Conservation (phyloP, 1,139 yeast genomes). For the Hansenula anomala region DNA sequence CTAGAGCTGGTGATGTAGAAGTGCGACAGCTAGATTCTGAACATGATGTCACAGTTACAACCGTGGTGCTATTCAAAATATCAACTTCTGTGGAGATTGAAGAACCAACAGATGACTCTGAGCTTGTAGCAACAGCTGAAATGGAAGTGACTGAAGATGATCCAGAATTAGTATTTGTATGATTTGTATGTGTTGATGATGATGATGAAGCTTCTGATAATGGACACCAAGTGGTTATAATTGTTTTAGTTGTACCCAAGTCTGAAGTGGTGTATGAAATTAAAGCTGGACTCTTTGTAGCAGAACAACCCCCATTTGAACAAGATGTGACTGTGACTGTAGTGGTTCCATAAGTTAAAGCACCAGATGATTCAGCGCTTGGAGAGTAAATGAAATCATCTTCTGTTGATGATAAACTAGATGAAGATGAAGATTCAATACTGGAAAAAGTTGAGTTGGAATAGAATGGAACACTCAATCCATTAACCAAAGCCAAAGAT, state of each 20-base stretch:
- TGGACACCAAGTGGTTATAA: slow-evolving; percentile 39
- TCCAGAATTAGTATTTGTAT: background rate
- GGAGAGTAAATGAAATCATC: slow-evolving; percentile 1
- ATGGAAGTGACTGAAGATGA: background rate
- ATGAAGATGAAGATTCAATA: background rate
- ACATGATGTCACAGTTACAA: slow-evolving; percentile 38
- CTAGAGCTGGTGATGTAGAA: slow-evolving; percentile 31
- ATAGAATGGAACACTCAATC: background rate
- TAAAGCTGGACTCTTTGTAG: slow-evolving; percentile 28
- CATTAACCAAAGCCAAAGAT: background rate
- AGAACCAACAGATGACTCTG: background rate
- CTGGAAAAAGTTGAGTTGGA: background rate
- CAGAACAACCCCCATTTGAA: slow-evolving; percentile 27
- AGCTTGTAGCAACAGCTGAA: slow-evolving; percentile 6
- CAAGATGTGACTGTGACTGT: slow-evolving; percentile 34
- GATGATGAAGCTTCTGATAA: slow-evolving; percentile 16
- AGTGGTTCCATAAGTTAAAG: slow-evolving; percentile 3
- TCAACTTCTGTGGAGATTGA: background rate
- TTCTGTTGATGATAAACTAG: background rate
- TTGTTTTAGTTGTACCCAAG: slow-evolving; percentile 9
- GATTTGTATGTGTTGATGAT: background rate
- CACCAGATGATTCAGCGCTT: background rate
- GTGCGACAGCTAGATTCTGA: slow-evolving; percentile 28
- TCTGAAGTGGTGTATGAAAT: slow-evolving; percentile 26
- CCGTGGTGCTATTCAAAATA: background rate